phyloP scores from a whole-genome alignment of 768 basidiomycete species.

The Hebeloma cylindrosporum region DNA sequence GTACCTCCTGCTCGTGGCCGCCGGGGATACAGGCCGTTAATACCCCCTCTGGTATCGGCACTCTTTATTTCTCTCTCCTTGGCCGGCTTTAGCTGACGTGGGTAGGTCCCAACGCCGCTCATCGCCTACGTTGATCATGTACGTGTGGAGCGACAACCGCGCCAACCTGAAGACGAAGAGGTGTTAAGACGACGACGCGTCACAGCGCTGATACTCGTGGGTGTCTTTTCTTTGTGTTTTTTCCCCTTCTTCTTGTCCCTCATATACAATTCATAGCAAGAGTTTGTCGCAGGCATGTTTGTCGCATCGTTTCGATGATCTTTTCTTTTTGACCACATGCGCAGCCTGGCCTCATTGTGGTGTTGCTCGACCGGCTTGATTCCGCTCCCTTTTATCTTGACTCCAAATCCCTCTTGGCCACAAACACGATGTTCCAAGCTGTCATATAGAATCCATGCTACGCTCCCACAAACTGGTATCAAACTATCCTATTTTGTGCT shows the following conservation, averaged over 20 bases:
- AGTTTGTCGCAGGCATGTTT: slow-evolving; percentile 16
- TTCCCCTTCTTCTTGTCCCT: background rate
- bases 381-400: too few relatives aligned
- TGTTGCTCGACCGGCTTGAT: too few relatives aligned
- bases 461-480: too few relatives aligned
- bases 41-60: slow-evolving; percentile 1
- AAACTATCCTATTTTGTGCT: too few relatives aligned
- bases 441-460: too few relatives aligned
- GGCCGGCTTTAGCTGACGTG: too few relatives aligned
- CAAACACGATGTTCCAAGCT: too few relatives aligned
- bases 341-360: background rate
- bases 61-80: too few relatives aligned
- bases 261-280: slow-evolving; percentile 3
- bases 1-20: slow-evolving; percentile 15
- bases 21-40: slow-evolving; percentile 3
- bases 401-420: too few relatives aligned
- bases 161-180: slow-evolving; percentile 1
- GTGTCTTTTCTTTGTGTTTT: slow-evolving; percentile 11
- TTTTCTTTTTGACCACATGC: background rate
- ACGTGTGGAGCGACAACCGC: too few relatives aligned
- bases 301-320: slow-evolving; percentile 4
- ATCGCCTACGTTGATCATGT: too few relatives aligned
- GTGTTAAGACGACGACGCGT: background rate
- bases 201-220: background rate
- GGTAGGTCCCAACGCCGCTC: too few relatives aligned